Base-by-base conservation (phyloP, 768 basidiomycete genomes). In the Leccinum variicolor region DNA sequence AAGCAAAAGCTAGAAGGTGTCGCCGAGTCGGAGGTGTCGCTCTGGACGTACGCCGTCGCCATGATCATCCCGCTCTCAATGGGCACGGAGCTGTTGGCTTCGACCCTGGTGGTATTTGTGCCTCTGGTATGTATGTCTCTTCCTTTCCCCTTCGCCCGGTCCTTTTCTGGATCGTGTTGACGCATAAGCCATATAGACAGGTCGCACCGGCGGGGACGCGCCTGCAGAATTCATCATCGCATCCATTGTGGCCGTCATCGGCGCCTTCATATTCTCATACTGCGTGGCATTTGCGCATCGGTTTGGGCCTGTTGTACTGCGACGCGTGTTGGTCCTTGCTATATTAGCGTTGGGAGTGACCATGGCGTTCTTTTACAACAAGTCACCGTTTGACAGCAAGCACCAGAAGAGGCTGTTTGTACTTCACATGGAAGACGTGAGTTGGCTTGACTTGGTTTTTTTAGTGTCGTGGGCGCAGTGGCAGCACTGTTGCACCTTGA, bases 171-270 rank as follows among this genome's bases (percentile, higher is more conserved):
- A 50, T 54, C 8, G 9, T 49, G 49, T 49, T 64, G 58, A 59
- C 39, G 26, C 3, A n/a, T 48, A 14, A 14, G 43, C 50, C n/a
- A 41, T 50, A 6, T 62, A 91, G 89, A 92, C 90, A 0, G 94
- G 94, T 21, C 84, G 93, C 8, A 83, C 89, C 50, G 92, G 92
- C 33, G 81, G 78, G 34, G 87, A 90, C 39, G 92, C 89, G 0
- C 95, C 96, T 0, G 86, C 87, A 2, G 96, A 98, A 60, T 84
- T 89, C 67, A 87, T 98, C 66, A 89, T 98, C 36, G 94, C 92
- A 0, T 84, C 85, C 3, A 82, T 95, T 31, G 82, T 91, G 5
- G 74, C 87, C 0, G 66, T 81, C 29, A 69, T 87, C 3, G 80
- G 82, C 4, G 76, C 84, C 33, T 79, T 87, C 33, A 73, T 79